These are phyloP conservation scores for Trichophyton rubrum DNA, from an alignment of 2,329 filamentous ascomycete species.

Conservation along the genomic window DNA sequence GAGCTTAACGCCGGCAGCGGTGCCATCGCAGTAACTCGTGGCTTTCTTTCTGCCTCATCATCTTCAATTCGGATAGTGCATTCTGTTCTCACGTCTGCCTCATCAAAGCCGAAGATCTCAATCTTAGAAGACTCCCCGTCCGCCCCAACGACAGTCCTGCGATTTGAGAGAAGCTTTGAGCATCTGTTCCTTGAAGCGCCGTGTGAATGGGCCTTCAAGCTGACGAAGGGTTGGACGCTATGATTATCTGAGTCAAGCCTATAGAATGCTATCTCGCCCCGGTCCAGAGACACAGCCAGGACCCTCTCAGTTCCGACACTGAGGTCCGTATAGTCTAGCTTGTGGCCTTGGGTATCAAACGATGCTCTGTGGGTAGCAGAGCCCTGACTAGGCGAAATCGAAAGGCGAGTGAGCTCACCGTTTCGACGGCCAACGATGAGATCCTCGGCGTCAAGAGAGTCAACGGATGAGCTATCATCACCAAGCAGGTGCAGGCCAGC, in stretches of 20 bases:
- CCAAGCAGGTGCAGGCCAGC: constrained; percentile 43
- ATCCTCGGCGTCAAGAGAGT: constrained; percentile 28
- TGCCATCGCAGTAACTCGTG: constrained; percentile 26
- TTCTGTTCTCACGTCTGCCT: constrained; percentile 30
- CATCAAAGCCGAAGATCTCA: constrained; percentile 41
- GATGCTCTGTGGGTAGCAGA: constrained; percentile 25
- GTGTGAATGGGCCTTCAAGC: constrained; percentile 20
- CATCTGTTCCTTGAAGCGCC: constrained; percentile 33
- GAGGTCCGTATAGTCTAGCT: constrained; percentile 39
- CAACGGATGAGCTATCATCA: constrained; percentile 27
- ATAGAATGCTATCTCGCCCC: constrained; percentile 38
- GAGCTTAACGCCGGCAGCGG: constrained; percentile 21
- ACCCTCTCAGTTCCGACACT: constrained; percentile 31
- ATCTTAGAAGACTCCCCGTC: constrained; percentile 33
- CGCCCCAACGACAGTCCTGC: constrained; percentile 40
- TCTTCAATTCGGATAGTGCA: constrained; percentile 30
- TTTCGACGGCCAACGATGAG: constrained; percentile 46
- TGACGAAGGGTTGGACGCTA: constrained; percentile 27
- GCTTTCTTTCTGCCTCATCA: constrained; percentile 16
- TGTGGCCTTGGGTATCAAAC: constrained; percentile 33
- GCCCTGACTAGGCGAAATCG: constrained; percentile 21
- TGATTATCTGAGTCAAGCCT: constrained; percentile 23
- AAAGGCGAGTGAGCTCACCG: constrained; percentile 37
- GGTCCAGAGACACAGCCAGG: constrained; percentile 41
- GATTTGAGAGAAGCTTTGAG: constrained; percentile 40